Evolutionary conservation across 2,329 filamentous ascomycete species (phyloP).

Genomic region (Drechslerella dactyloides): DNA sequence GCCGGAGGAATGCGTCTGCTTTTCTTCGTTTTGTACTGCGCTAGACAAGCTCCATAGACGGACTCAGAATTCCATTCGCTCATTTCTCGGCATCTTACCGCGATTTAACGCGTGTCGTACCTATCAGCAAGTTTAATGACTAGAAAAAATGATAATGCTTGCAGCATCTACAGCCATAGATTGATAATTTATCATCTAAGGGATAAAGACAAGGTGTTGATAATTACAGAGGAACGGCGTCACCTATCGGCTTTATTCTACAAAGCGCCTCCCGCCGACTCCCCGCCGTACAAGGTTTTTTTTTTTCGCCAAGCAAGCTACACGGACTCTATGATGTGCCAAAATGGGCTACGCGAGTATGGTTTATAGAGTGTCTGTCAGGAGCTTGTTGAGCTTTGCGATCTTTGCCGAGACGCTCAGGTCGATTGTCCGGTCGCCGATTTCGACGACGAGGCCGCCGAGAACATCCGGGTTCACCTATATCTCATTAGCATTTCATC

Average conservation of each 20-base stretch:
- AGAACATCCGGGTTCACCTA: conserved; percentile 93
- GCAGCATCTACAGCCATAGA: conserved; percentile 8
- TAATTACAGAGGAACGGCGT: conserved; percentile 49
- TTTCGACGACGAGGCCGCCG: conserved; percentile 91
- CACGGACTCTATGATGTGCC: neutral
- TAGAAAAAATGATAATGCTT: conserved; percentile 4
- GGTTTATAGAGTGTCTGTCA: conserved; percentile 89
- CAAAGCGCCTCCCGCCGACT: conserved; percentile 12
- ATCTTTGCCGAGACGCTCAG: conserved; percentile 94
- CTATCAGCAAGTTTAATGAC: conserved; percentile 2
- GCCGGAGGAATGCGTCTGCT: conserved; percentile 12
- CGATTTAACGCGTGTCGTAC: neutral
- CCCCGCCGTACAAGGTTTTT: neutral
- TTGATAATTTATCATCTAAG: conserved; percentile 25
- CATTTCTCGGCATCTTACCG: conserved; percentile 2
- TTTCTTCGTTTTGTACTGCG: conserved; percentile 13
- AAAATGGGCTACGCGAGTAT: neutral
- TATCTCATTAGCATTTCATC: neutral
- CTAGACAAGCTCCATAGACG: conserved; percentile 33
- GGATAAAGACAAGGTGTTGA: conserved; percentile 32
- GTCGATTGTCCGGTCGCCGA: conserved; percentile 97
- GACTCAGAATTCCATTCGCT: conserved; percentile 34
- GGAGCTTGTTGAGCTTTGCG: conserved; percentile 98
- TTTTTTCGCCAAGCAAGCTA: conserved; percentile 8
- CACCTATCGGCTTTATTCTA: conserved; percentile 43